Base-by-base conservation (phyloP, 1,139 yeast species). In the Suhomyces chickasaworum region DNA sequence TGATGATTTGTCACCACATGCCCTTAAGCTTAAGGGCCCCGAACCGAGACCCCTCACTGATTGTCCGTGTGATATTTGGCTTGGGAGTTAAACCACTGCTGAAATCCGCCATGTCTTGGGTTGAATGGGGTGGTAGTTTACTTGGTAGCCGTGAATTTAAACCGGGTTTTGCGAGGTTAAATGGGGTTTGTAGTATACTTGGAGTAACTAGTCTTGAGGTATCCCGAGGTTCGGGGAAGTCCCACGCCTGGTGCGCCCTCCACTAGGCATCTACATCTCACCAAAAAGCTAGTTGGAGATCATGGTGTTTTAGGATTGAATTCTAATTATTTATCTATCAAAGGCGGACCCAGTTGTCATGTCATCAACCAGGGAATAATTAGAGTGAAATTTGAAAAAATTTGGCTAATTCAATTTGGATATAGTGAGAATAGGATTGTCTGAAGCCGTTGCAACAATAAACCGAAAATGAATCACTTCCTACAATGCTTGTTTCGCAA, bases 211-310 rank as follows among this genome's bases (percentile, higher is more conserved):
- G 12, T 3, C 4, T 7, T 8, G 29, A 13, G 29, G 13, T 10
- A 25, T 2, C 29, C 29, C 29, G 29, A 25, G 29, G 29, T 25
- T 25, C 29, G 29, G 29, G 13, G 29, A 25, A 10, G n/a, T 7
- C n/a, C 29, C n/a, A 25, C 5, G 27, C 12, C 12, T n/a, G 29
- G 29, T 25, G 29, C 29, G 29, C 29, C 29, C 13, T 3, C 29
- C 29, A 10, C 29, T 20, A n/a, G 37, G 27, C 38, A 13, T 23
- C 30, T 23, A 35, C 38, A 35, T 35, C 38, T 23, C 30, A 35
- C 38, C 38, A 35, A 35, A 22, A 22, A 22, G 38, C 38, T 35
- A 23, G 38, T 35, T 35, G 38, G 23, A 9, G 38, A n/a, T 22
- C 30, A 17, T 37, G 9, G 16, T 37, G 39, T 37, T 37, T 37